phyloP scores from a whole-genome alignment of 2,329 filamentous ascomycete genomes.

The Trichoderma hamatum region DNA sequence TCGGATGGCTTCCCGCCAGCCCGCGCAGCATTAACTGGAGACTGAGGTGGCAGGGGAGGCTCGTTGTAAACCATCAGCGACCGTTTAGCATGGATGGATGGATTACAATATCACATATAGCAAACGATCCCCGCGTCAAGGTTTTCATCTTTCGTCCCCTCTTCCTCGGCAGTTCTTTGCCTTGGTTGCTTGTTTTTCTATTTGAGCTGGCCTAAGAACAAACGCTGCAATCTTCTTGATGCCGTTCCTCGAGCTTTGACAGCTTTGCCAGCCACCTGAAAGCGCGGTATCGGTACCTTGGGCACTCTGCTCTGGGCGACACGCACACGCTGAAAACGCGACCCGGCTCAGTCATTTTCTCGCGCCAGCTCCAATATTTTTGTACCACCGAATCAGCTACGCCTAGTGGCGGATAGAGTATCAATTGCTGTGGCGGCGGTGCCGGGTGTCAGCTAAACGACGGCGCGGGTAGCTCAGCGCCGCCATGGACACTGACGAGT shows the following conservation, averaged over 20 bases:
- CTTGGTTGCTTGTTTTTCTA: no score
- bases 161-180: neutral
- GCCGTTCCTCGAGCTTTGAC: neutral
- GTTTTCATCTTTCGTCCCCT: neutral
- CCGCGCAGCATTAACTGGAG: constrained; percentile 17
- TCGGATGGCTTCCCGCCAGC: constrained; percentile 22
- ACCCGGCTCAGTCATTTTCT: neutral
- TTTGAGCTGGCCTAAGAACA: neutral
- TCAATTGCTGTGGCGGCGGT: constrained; percentile 6
- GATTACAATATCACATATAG: constrained; percentile 9
- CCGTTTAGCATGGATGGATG: neutral
- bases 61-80: constrained; percentile 2
- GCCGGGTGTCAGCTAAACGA: neutral
- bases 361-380: neutral
- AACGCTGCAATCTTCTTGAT: neutral
- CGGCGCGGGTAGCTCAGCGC: constrained; percentile 1
- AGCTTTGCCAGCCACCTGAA: neutral
- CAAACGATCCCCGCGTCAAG: constrained; percentile 10
- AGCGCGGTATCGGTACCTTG: neutral
- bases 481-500: constrained; percentile 52
- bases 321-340: neutral
- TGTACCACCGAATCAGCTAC: neutral
- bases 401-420: neutral
- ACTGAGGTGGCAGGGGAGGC: constrained; percentile 10
- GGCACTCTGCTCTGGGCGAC: neutral